These are phyloP conservation scores for Lasiosphaeria ovina DNA, from an alignment of 495 filamentous ascomycete genomes.

Conservation along the genomic window DNA sequence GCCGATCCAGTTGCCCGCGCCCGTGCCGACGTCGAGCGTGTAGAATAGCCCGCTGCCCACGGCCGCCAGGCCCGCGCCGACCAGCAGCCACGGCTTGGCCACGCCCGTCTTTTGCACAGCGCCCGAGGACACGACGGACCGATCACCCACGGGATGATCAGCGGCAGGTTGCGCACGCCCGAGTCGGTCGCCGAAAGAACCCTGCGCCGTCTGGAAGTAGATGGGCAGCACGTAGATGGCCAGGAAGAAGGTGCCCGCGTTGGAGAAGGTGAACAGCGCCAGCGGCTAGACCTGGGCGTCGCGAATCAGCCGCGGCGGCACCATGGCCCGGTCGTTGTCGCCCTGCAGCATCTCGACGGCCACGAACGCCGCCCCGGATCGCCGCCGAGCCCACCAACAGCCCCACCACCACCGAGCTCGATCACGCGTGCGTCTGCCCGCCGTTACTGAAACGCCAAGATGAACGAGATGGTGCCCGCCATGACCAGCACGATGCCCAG, in stretches of 20 bases:
- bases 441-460: conserved; percentile 85
- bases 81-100: conserved; percentile 48
- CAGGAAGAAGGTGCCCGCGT: conserved; percentile 45
- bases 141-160: conserved; percentile 51
- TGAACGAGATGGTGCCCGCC: conserved; percentile 63
- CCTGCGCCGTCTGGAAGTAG: conserved; percentile 58
- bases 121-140: conserved; percentile 45
- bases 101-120: conserved; percentile 48
- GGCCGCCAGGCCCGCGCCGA: conserved; percentile 56
- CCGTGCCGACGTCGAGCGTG: conserved; percentile 44
- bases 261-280: conserved; percentile 39
- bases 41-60: conserved; percentile 53
- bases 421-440: conserved; percentile 64
- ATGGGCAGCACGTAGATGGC: conserved; percentile 61
- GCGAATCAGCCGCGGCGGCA: conserved; percentile 44
- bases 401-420: conserved; percentile 59
- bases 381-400: conserved; percentile 62
- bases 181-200: conserved; percentile 43
- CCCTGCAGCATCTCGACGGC: conserved; percentile 48
- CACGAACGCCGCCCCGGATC: conserved; percentile 57
- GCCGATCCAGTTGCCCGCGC: conserved; percentile 52
- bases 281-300: conserved; percentile 45
- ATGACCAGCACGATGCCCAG: conserved; percentile 64
- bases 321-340: conserved; percentile 38
- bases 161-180: conserved; percentile 53